Evolutionary conservation across 129 eudicot species (phyloP).

Genomic region (Arctium minus): DNA sequence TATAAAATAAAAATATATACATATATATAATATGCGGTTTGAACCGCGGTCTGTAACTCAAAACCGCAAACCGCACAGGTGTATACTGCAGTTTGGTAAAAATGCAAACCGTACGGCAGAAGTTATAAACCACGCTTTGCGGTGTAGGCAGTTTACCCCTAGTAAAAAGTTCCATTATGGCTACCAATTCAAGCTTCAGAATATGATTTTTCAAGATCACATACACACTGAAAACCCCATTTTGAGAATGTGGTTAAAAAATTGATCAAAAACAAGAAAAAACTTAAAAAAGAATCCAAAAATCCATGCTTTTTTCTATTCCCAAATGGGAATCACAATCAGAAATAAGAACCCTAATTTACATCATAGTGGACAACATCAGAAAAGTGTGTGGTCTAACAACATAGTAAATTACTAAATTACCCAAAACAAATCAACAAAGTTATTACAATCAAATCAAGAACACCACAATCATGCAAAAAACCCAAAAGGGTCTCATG

Average conservation of each 20-base stretch:
- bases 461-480: neutral
- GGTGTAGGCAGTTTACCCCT: too few relatives aligned
- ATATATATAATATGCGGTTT: too few relatives aligned
- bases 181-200: neutral
- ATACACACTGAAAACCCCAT: neutral
- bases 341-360: constrained; percentile 7
- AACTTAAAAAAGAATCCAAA: neutral
- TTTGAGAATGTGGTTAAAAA: neutral
- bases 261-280: neutral
- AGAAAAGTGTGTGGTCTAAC: neutral
- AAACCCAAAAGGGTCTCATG: neutral
- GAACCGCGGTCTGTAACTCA: too few relatives aligned
- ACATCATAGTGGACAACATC: neutral
- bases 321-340: neutral
- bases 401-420: neutral
- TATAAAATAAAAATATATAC: too few relatives aligned
- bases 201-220: neutral
- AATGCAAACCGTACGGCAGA: too few relatives aligned
- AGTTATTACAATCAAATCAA: neutral
- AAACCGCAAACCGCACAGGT: too few relatives aligned
- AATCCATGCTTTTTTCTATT: neutral
- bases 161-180: too few relatives aligned
- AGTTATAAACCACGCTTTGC: too few relatives aligned
- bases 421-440: neutral
- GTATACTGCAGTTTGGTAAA: too few relatives aligned